Percentiles rank a stretch among this genome's conserved stretches.
These are phyloP conservation scores for Trichosanthes cucumerina DNA, from an alignment of 306 rosid genomes.

Conservation along the genomic window DNA sequence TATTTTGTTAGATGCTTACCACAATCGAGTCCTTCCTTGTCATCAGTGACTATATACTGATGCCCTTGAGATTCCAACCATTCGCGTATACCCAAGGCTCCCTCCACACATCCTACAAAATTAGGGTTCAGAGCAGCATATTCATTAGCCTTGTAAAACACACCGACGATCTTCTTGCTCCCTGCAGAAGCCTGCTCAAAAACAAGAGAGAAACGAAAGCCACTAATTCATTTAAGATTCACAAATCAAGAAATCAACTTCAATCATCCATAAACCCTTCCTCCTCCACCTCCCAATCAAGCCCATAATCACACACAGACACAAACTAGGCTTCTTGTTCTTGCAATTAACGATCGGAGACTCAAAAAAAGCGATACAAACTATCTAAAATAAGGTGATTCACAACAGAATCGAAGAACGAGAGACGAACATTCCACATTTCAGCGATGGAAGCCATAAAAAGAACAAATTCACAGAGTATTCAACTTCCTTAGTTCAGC, in stretches of 20 bases:
- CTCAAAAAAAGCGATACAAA: neutral
- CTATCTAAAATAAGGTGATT: too few relatives aligned
- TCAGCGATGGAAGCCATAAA: neutral
- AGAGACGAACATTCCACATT: neutral
- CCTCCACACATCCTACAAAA: slow-evolving; percentile 82
- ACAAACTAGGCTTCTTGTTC: neutral
- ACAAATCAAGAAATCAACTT: neutral
- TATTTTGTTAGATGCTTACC: slow-evolving; percentile 30
- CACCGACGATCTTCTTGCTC: slow-evolving; percentile 89
- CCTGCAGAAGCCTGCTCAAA: slow-evolving; percentile 58
- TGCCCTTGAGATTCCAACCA: slow-evolving; percentile 96
- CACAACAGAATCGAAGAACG: neutral
- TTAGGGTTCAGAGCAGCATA: slow-evolving; percentile 75
- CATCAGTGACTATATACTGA: slow-evolving; percentile 83
- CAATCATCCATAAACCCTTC: neutral
- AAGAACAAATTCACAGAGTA: neutral
- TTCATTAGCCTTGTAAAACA: slow-evolving; percentile 82
- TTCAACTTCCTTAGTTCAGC: neutral
- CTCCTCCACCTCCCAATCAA: neutral
- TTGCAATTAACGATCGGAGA: neutral
- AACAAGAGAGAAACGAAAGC: neutral
- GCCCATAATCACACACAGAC: neutral
- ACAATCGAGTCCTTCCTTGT: slow-evolving; percentile 73
- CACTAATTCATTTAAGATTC: neutral
- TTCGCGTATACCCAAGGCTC: slow-evolving; percentile 73